A percentile compares a stretch with the other conserved stretches of the same genome.
phyloP scores from a whole-genome alignment of 306 rosid species.

The Fragaria vesca region DNA sequence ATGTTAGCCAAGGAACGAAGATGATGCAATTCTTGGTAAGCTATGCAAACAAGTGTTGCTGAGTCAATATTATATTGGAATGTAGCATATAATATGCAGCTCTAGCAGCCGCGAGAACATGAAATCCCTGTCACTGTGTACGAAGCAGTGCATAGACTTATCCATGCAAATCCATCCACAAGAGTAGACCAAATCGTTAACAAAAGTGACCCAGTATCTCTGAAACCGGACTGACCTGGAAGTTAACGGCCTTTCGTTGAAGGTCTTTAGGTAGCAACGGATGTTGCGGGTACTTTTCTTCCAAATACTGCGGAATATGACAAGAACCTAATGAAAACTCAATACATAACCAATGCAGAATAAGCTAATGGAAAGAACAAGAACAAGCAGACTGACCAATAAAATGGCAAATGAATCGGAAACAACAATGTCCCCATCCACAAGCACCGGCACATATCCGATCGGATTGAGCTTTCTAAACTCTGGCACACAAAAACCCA shows the following conservation, averaged over 20 bases:
- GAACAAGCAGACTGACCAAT: conserved; percentile 35
- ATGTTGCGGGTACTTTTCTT: conserved; percentile 73
- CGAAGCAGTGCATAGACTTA: background rate
- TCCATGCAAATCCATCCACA: background rate
- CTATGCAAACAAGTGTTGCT: background rate
- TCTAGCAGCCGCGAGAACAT: background rate
- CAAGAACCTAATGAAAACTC: background rate
- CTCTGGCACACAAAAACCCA: conserved; percentile 34
- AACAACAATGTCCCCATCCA: conserved; percentile 50
- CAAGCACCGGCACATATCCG: conserved; percentile 65
- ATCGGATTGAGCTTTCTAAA: conserved; percentile 59
- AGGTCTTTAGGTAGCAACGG: conserved; percentile 69
- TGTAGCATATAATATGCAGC: background rate
- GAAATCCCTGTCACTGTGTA: background rate
- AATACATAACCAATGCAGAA: background rate
- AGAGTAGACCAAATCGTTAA: background rate
- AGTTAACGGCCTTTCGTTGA: conserved; percentile 57
- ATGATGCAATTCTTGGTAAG: background rate
- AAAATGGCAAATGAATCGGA: conserved; percentile 73
- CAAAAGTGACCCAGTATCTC: background rate
- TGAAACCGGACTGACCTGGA: conserved; percentile 45
- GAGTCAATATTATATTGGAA: background rate
- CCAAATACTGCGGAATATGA: conserved; percentile 58
- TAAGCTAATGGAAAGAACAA: background rate
- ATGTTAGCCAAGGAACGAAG: background rate